Base-by-base conservation (phyloP, 192 early-diverging fungal species). In the Mortierella hygrophila region DNA sequence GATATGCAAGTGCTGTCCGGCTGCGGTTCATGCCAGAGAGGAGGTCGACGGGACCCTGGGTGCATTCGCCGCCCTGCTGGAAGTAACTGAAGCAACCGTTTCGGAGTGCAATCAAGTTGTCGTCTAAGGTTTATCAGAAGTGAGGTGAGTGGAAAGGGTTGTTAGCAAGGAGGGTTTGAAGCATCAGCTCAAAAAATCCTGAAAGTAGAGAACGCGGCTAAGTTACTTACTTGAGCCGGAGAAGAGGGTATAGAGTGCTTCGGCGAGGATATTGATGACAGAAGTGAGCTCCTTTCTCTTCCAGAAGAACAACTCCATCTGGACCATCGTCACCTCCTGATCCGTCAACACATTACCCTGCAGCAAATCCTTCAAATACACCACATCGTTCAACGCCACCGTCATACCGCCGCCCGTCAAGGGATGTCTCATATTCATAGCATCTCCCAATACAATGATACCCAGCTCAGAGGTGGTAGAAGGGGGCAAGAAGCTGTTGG, bases 341-440 rank as follows among this genome's bases (percentile, higher is more conserved):
- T 94, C 90, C 44, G 75, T 88, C 32, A 92, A 87, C 38, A 88
- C 89, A 4, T 87, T 81, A 1, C 90, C 74, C 37, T 85, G 75
- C 63, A 96, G 86, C 9, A 95, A 77, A 4, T 95, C 89, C 9
- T 90, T 76, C 63, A 98, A 70, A 38, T 93, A 90, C 0, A 97
- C 94, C 18, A 96, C 94, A 87, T 99, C 98, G 92, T 94, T 97
- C 63, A 98, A 91, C 5, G 93, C 98, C 0, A 99, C 95, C 1
- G 98, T 98, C 98, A 99, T 99, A 18, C 98, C 98, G 75, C 96
- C 97, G 41, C 98, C 98, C 0, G 97, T 98, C 75, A 99, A 90
- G n/a, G 97, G 97, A 77, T 98, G 97, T 49, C 97, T 93, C 91
- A 98, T 97, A 80, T 99, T 99, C 87, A 96, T 93, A 20, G 98